Percentiles rank a stretch among this genome's conserved stretches.
Evolutionary conservation across 2,329 filamentous ascomycete genomes (phyloP).

Genomic region (Penicillium palitans): DNA sequence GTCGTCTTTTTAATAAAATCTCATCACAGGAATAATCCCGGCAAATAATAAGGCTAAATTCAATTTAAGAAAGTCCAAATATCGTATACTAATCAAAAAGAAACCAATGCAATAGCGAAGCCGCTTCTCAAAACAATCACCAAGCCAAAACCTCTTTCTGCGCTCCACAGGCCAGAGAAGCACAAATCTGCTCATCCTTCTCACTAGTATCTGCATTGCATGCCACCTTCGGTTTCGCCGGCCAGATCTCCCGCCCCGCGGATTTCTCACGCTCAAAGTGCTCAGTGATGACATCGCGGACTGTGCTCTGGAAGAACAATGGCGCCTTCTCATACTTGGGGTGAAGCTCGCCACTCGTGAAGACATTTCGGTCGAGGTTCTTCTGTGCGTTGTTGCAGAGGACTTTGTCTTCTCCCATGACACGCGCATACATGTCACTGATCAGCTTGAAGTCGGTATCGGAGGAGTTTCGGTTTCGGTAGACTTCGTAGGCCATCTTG

Average conservation of each 20-base stretch:
- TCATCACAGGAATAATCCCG: not conserved
- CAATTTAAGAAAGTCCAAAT: not conserved
- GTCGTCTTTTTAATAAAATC: not conserved
- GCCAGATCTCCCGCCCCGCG: conserved; percentile 54
- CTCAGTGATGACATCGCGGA: conserved; percentile 51
- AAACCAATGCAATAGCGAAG: not conserved
- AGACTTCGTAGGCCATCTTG: conserved; percentile 64
- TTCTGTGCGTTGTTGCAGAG: conserved; percentile 61
- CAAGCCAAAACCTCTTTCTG: conserved; percentile 28
- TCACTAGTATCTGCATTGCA: conserved; percentile 21
- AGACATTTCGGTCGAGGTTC: conserved; percentile 63
- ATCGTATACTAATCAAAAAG: not conserved
- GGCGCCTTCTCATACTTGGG: conserved; percentile 61
- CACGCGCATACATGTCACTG: conserved; percentile 61
- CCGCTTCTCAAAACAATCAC: conserved; percentile 12
- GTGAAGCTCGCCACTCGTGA: conserved; percentile 64
- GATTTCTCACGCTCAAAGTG: conserved; percentile 52
- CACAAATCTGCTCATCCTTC: conserved; percentile 29
- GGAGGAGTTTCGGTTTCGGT: conserved; percentile 60
- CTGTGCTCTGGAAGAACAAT: conserved; percentile 56
- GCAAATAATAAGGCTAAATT: not conserved
- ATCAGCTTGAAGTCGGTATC: conserved; percentile 60
- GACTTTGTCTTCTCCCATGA: conserved; percentile 65
- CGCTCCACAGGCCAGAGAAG: conserved; percentile 23
- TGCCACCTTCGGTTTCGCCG: conserved; percentile 40